These are phyloP conservation scores for Cubamyces lactineus DNA, from an alignment of 768 basidiomycete species.

Conservation along the genomic window DNA sequence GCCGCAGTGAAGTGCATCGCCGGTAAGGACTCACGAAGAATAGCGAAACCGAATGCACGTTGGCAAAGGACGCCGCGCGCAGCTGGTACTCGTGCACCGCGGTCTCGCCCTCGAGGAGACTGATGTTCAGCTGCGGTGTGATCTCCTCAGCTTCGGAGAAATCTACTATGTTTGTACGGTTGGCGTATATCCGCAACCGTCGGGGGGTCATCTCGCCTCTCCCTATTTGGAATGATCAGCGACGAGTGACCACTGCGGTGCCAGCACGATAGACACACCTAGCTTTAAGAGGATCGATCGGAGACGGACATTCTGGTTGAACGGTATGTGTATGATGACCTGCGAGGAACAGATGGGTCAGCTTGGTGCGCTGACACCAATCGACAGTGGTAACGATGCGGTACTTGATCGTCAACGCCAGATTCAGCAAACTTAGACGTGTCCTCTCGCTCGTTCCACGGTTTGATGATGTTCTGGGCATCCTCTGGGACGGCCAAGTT, in stretches of 20 bases:
- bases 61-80: slow-evolving; percentile 75
- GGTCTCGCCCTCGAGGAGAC: slow-evolving; percentile 70
- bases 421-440: slow-evolving; percentile 70
- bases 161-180: slow-evolving; percentile 74
- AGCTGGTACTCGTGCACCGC: slow-evolving; percentile 77
- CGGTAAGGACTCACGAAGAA: slow-evolving; percentile 69
- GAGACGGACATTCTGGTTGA: slow-evolving; percentile 75
- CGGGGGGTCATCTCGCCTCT: slow-evolving; percentile 76
- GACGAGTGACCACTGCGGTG: slow-evolving; percentile 8
- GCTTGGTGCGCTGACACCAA: neutral
- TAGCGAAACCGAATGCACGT: slow-evolving; percentile 70
- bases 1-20: neutral
- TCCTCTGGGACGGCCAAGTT: slow-evolving; percentile 82
- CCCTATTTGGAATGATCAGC: slow-evolving; percentile 45
- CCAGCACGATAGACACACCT: slow-evolving; percentile 48
- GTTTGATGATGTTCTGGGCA: slow-evolving; percentile 76
- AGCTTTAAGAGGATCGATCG: slow-evolving; percentile 76
- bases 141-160: slow-evolving; percentile 72
- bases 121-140: slow-evolving; percentile 72
- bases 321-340: slow-evolving; percentile 84
- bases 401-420: slow-evolving; percentile 84
- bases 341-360: slow-evolving; percentile 35
- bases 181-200: slow-evolving; percentile 76
- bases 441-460: slow-evolving; percentile 79
- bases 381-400: slow-evolving; percentile 10